phyloP scores from a whole-genome alignment of 768 basidiomycete species.

The Russula earlei region DNA sequence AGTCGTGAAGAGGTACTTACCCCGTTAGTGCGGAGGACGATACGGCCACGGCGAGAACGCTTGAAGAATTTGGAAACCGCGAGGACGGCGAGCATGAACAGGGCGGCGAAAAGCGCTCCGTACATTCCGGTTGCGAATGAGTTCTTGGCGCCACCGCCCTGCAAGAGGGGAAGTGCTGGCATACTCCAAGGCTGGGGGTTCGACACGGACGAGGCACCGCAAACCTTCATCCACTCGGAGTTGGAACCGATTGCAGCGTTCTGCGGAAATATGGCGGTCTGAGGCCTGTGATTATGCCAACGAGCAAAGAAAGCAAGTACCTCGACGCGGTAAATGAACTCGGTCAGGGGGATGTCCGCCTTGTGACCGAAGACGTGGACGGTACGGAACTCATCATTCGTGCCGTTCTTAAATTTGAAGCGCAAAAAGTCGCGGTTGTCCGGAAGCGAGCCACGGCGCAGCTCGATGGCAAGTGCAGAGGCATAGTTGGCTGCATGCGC shows the following conservation, averaged over 20 bases:
- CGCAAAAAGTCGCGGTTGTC: constrained; percentile 75
- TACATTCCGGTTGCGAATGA: constrained; percentile 13
- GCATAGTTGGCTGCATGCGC: constrained; percentile 53
- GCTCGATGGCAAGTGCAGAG: constrained; percentile 68
- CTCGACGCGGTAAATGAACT: constrained; percentile 78
- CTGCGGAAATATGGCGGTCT: constrained; percentile 22
- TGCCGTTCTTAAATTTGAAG: constrained; percentile 82
- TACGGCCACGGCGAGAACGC: constrained; percentile 12
- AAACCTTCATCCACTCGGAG: constrained; percentile 36
- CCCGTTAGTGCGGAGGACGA: constrained; percentile 6
- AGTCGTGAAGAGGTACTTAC: constrained; percentile 1
- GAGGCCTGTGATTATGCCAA: neutral
- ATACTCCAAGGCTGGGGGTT: neutral
- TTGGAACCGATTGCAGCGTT: constrained; percentile 38
- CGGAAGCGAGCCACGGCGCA: constrained; percentile 64
- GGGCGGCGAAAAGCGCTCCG: constrained; percentile 17
- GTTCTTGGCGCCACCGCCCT: neutral
- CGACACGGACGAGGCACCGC: constrained; percentile 22
- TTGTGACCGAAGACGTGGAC: constrained; percentile 68
- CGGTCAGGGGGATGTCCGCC: constrained; percentile 70
- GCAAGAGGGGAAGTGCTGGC: constrained; percentile 10
- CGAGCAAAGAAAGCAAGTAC: constrained; percentile 29
- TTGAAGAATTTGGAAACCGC: constrained; percentile 9
- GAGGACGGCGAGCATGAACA: constrained; percentile 16
- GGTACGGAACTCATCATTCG: constrained; percentile 49